Conservation (phyloP, 2,329 filamentous ascomycete species). For the Alternaria ethzedia region DNA sequence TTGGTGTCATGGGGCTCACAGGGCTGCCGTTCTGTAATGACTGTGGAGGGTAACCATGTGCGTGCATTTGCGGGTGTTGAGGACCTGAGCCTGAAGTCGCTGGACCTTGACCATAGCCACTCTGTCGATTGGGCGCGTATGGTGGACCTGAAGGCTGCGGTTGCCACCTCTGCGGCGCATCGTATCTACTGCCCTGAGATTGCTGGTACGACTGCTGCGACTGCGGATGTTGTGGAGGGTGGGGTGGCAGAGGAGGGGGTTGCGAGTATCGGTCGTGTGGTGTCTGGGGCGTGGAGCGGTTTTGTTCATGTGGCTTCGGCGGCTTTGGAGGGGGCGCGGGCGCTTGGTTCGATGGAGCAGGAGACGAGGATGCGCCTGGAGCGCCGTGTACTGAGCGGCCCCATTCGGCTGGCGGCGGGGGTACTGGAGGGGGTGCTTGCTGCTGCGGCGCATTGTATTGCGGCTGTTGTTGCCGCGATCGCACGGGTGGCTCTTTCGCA, state of each 20-base stretch:
- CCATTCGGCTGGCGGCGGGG: constrained; percentile 71
- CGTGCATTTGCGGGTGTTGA: constrained; percentile 33
- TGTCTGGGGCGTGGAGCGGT: constrained; percentile 29
- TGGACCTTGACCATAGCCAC: constrained; percentile 33
- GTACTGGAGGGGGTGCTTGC: constrained; percentile 56
- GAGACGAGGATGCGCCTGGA: constrained; percentile 44
- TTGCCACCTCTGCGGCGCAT: constrained; percentile 24
- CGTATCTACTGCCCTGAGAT: constrained; percentile 26
- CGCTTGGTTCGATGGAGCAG: constrained; percentile 32
- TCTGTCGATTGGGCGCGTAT: constrained; percentile 25
- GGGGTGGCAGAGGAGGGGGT: constrained; percentile 45
- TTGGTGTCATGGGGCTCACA: constrained; percentile 46
- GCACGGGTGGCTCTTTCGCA: constrained; percentile 90
- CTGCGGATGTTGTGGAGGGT: constrained; percentile 35
- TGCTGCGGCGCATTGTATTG: constrained; percentile 47
- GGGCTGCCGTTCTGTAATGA: constrained; percentile 41
- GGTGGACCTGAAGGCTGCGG: constrained; percentile 22
- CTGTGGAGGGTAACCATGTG: constrained; percentile 29
- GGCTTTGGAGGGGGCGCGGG: constrained; percentile 57
- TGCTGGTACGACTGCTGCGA: constrained; percentile 25
- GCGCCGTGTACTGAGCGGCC: constrained; percentile 41
- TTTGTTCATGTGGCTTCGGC: constrained; percentile 48
- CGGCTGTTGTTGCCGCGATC: constrained; percentile 64
- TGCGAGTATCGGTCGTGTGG: constrained; percentile 37
- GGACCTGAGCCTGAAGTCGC: constrained; percentile 37